Conservation (phyloP, 352 stramenopile genomes). For the Nothophytophthora sp. region DNA sequence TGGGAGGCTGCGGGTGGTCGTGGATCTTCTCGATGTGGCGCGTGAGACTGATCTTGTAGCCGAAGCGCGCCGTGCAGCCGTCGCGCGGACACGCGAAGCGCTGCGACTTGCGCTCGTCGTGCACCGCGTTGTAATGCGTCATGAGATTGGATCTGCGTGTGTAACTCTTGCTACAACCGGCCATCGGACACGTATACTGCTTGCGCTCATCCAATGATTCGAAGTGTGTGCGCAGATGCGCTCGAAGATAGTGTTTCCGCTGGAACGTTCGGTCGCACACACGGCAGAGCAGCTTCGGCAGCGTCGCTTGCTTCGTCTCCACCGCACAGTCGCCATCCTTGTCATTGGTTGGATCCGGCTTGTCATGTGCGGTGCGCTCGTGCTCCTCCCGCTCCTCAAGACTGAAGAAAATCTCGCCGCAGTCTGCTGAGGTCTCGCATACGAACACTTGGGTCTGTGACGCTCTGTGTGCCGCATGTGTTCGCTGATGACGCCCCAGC, state of each 20-base stretch:
- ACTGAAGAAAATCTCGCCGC: constrained; percentile 58
- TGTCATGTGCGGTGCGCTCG: constrained; percentile 30
- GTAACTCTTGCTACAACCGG: constrained; percentile 61
- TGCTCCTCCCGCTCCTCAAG: constrained; percentile 44
- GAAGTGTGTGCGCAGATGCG: constrained; percentile 64
- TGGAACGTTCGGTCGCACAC: constrained; percentile 55
- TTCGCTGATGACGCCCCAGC: constrained; percentile 51
- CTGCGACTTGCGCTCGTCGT: constrained; percentile 57
- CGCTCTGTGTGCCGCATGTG: constrained; percentile 23
- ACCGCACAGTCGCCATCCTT: neutral
- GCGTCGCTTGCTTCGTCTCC: neutral
- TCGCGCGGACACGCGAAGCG: constrained; percentile 67
- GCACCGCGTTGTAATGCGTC: constrained; percentile 71
- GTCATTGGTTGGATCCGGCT: neutral
- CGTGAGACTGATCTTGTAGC: constrained; percentile 73
- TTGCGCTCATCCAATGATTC: constrained; percentile 66
- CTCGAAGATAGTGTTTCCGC: constrained; percentile 57
- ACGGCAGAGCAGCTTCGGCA: constrained; percentile 34
- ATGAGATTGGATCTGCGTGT: constrained; percentile 79
- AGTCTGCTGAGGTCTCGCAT: constrained; percentile 34
- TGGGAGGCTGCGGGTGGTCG: constrained; percentile 30
- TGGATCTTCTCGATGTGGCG: constrained; percentile 72
- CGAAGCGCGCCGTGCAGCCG: constrained; percentile 60
- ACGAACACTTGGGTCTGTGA: constrained; percentile 48
- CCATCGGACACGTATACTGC: constrained; percentile 57